These are phyloP conservation scores for Sungouiella thailandica DNA, from an alignment of 805 yeast species.

Conservation along the genomic window DNA sequence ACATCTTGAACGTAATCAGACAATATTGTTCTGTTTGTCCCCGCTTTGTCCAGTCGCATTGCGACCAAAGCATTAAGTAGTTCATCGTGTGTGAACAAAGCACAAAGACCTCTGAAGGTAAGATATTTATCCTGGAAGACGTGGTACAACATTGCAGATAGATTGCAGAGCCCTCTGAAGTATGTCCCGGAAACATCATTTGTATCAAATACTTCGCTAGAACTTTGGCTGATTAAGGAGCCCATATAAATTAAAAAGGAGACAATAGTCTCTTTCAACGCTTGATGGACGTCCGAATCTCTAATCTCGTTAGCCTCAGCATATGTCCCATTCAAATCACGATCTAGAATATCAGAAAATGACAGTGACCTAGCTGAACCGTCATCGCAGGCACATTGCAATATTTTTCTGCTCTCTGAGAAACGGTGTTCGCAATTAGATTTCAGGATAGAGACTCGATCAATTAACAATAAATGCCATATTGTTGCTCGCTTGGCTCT, in stretches of 20 bases:
- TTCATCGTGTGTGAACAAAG: constrained; percentile 27
- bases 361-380: not conserved
- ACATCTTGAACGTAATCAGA: constrained; percentile 2
- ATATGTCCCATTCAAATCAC: not conserved
- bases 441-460: not conserved
- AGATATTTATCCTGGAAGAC: constrained; percentile 25
- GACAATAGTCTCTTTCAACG: constrained; percentile 22
- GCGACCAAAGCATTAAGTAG: not conserved
- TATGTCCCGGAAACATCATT: constrained; percentile 16
- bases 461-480: not conserved
- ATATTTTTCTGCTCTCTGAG: not conserved
- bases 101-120: constrained; percentile 37
- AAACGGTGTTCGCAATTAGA: not conserved
- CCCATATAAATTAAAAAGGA: constrained; percentile 24
- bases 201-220: too few species aligned
- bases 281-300: constrained; percentile 8
- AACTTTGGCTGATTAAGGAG: too few species aligned
- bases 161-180: constrained; percentile 29
- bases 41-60: not conserved
- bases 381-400: not conserved
- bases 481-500: not conserved
- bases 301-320: constrained; percentile 17
- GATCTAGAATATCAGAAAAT: not conserved
- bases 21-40: not conserved
- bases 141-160: constrained; percentile 40